These are phyloP conservation scores for Suhomyces anneliseae DNA, from an alignment of 1,139 yeast species.

Conservation along the genomic window DNA sequence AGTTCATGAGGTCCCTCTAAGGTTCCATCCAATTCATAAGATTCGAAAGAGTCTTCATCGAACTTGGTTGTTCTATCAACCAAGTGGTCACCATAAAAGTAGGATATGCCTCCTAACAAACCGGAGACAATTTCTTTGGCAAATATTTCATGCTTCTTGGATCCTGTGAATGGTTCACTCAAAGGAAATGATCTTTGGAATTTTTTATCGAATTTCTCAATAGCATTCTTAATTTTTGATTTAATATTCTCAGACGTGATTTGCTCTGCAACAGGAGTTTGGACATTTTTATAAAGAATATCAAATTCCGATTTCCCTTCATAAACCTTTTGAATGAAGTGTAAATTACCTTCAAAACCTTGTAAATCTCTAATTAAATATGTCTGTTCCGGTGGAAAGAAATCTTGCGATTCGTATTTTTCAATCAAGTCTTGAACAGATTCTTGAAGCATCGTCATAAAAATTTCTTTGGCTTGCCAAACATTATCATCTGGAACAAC, in stretches of 20 bases:
- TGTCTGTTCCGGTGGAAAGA: conserved; percentile 49
- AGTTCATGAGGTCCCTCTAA: conserved; percentile 70
- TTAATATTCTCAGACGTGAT: conserved; percentile 46
- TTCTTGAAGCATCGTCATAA: conserved; percentile 67
- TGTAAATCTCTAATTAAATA: conserved; percentile 61
- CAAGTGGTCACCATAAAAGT: conserved; percentile 81
- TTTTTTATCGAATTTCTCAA: conserved; percentile 50
- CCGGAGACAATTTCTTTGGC: conserved; percentile 82
- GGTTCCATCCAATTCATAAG: conserved; percentile 50
- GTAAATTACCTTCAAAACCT: conserved; percentile 72
- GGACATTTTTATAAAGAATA: conserved; percentile 54
- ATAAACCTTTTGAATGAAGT: conserved; percentile 73
- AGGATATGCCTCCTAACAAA: conserved; percentile 85
- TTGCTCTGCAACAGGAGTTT: conserved; percentile 39
- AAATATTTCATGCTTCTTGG: conserved; percentile 49
- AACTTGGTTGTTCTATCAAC: conserved; percentile 73
- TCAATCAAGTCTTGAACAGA: conserved; percentile 53
- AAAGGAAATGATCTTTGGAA: conserved; percentile 58
- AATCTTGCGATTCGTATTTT: conserved; percentile 27
- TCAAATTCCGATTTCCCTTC: conserved; percentile 79
- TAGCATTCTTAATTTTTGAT: conserved; percentile 34
- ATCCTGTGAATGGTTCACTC: conserved; percentile 52
- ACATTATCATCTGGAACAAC: conserved; percentile 68
- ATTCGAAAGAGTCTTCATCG: conserved; percentile 65
- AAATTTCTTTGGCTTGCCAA: conserved; percentile 83